Percentiles rank a stretch among this genome's conserved stretches.
Conservation (phyloP, 768 basidiomycete species). For the Rhizopogon rudus region DNA sequence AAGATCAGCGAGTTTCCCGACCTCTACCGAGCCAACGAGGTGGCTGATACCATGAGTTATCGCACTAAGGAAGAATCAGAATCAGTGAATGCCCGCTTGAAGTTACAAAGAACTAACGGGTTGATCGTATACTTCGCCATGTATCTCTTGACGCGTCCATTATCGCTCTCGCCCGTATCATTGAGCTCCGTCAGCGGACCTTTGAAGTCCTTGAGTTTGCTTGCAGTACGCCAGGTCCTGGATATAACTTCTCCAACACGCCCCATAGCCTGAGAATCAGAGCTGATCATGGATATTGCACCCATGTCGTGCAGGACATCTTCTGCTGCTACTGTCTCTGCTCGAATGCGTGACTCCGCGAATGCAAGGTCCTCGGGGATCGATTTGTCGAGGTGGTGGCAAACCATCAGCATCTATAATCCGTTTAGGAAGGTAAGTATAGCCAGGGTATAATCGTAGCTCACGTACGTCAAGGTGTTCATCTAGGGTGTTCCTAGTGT, state of each 20-base stretch:
- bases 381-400: conserved; percentile 90
- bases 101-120: conserved; percentile 56
- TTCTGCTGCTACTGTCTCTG: conserved; percentile 96
- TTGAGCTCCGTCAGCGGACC: conserved; percentile 72
- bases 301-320: conserved; percentile 91
- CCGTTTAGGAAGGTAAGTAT: background rate
- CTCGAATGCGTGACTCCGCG: conserved; percentile 95
- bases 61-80: conserved; percentile 47
- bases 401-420: conserved; percentile 97
- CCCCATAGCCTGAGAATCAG: conserved; percentile 98
- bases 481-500: conserved; percentile 85
- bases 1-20: conserved; percentile 85
- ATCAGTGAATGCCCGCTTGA: background rate
- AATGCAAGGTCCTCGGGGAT: conserved; percentile 94
- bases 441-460: conserved; percentile 17
- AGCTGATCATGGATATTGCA: conserved; percentile 95
- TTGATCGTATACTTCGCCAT: conserved; percentile 97
- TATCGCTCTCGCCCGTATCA: conserved; percentile 44
- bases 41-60: conserved; percentile 92
- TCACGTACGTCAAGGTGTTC: conserved; percentile 86
- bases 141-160: conserved; percentile 91
- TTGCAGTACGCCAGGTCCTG: conserved; percentile 95
- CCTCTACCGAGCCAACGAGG: conserved; percentile 77
- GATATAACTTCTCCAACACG: conserved; percentile 92
- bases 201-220: conserved; percentile 80